Evolutionary conservation across 1,139 yeast species (phyloP).

Genomic region (Pichia sp.): DNA sequence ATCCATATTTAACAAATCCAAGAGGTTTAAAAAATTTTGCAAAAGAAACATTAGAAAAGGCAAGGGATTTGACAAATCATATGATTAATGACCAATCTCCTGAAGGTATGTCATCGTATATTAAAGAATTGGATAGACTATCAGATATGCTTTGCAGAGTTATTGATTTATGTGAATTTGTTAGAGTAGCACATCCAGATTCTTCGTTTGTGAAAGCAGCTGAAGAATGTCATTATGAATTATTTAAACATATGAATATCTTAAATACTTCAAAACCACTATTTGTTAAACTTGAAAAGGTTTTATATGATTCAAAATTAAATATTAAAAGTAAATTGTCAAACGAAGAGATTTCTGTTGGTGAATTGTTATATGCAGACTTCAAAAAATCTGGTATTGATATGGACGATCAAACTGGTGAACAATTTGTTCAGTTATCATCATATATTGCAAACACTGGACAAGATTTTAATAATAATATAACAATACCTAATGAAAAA

Average conservation of each 20-base stretch:
- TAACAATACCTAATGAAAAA: constrained; percentile 38
- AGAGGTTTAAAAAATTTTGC: constrained; percentile 67
- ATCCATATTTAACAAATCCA: constrained; percentile 62
- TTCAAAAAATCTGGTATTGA: constrained; percentile 88
- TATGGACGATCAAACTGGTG: constrained; percentile 59
- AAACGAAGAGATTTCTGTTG: constrained; percentile 77
- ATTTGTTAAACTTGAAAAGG: constrained; percentile 51
- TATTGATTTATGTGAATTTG: constrained; percentile 89
- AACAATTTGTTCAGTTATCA: constrained; percentile 69
- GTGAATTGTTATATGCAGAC: constrained; percentile 71
- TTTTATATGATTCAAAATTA: constrained; percentile 38
- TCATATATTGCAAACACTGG: constrained; percentile 80
- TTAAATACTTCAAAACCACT: constrained; percentile 79
- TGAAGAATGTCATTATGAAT: constrained; percentile 77
- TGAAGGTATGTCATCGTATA: constrained; percentile 46
- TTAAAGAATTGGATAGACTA: constrained; percentile 69
- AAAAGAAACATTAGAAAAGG: constrained; percentile 51
- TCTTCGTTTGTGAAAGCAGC: constrained; percentile 69
- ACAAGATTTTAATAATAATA: constrained; percentile 63
- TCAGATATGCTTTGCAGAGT: constrained; percentile 89
- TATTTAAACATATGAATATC: constrained; percentile 92
- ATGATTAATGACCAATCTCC: constrained; percentile 44
- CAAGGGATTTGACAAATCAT: constrained; percentile 52
- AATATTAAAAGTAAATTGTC: constrained; percentile 38
- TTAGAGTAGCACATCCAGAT: constrained; percentile 83